phyloP scores from a whole-genome alignment of 768 basidiomycete genomes.

The Suillus subaureus region DNA sequence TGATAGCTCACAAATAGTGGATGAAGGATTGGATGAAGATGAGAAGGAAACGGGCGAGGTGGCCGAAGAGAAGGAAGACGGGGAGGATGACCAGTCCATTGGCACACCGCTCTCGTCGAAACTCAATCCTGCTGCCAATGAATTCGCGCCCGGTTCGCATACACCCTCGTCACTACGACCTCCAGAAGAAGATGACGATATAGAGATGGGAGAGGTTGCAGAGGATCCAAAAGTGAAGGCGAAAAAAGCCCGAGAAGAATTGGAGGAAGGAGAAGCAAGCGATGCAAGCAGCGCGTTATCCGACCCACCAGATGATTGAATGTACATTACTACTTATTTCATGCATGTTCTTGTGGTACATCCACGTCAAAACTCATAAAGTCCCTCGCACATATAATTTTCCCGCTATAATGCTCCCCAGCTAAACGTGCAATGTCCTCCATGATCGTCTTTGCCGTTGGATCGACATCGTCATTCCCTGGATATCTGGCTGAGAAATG shows the following conservation, averaged over 20 bases:
- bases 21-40: constrained; percentile 37
- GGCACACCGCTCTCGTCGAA: constrained; percentile 28
- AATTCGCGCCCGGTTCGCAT: constrained; percentile 34
- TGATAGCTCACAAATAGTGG: constrained; percentile 11
- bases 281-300: constrained; percentile 79
- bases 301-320: constrained; percentile 66
- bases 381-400: constrained; percentile 72
- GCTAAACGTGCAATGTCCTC: constrained; percentile 62
- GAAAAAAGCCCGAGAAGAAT: constrained; percentile 66
- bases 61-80: constrained; percentile 38
- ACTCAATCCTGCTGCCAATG: constrained; percentile 35
- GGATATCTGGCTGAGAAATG: constrained; percentile 86
- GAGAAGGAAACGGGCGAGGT: constrained; percentile 47
- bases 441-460: constrained; percentile 59
- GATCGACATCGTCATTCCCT: constrained; percentile 58
- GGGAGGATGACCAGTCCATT: constrained; percentile 38
- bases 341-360: constrained; percentile 27
- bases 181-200: constrained; percentile 57
- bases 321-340: constrained; percentile 14
- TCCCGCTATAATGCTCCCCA: constrained; percentile 50
- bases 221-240: constrained; percentile 55
- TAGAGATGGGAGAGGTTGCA: constrained; percentile 91
- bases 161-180: constrained; percentile 31
- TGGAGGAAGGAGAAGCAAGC: constrained; percentile 87
- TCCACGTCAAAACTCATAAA: constrained; percentile 69